A percentile compares a stretch with the other conserved stretches of the same genome.
phyloP scores from a whole-genome alignment of 805 yeast species.

The Candida xiaguanensis region DNA sequence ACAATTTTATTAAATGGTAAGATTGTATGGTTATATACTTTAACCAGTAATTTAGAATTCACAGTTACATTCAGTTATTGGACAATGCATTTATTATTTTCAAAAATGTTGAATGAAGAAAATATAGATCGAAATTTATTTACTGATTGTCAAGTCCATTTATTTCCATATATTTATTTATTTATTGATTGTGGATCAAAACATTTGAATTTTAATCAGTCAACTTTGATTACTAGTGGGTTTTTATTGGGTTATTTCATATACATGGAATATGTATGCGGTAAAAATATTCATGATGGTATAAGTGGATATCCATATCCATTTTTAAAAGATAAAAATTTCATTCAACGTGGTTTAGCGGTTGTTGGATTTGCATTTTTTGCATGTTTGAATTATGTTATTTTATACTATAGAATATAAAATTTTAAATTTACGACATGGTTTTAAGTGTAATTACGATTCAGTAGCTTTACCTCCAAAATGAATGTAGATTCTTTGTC shows the following conservation, averaged over 20 bases:
- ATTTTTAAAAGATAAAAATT: slow-evolving; percentile 4
- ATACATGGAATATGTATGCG: slow-evolving; percentile 18
- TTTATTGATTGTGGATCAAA: not conserved
- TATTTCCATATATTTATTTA: slow-evolving; percentile 22
- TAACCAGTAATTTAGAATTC: slow-evolving; percentile 19
- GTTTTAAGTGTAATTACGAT: too few species aligned
- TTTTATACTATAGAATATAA: not conserved
- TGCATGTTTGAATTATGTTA: slow-evolving; percentile 9
- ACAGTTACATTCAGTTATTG: slow-evolving; percentile 22
- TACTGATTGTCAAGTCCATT: slow-evolving; percentile 22
- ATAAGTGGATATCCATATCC: slow-evolving; percentile 12
- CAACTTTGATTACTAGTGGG: not conserved
- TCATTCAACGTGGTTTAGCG: slow-evolving; percentile 6
- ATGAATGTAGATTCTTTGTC: too few species aligned
- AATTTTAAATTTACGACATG: too few species aligned
- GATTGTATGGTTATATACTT: slow-evolving; percentile 7
- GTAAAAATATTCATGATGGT: slow-evolving; percentile 5
- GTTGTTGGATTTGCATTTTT: slow-evolving; percentile 5
- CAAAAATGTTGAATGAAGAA: slow-evolving; percentile 14
- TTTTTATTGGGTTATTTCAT: slow-evolving; percentile 8
- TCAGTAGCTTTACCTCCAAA: too few species aligned
- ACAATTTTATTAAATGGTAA: not conserved
- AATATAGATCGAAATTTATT: slow-evolving; percentile 14
- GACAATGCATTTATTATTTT: slow-evolving; percentile 16
- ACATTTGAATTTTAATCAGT: not conserved